These are phyloP conservation scores for Biscogniauxia marginata DNA, from an alignment of 2,329 filamentous ascomycete genomes.

Conservation along the genomic window DNA sequence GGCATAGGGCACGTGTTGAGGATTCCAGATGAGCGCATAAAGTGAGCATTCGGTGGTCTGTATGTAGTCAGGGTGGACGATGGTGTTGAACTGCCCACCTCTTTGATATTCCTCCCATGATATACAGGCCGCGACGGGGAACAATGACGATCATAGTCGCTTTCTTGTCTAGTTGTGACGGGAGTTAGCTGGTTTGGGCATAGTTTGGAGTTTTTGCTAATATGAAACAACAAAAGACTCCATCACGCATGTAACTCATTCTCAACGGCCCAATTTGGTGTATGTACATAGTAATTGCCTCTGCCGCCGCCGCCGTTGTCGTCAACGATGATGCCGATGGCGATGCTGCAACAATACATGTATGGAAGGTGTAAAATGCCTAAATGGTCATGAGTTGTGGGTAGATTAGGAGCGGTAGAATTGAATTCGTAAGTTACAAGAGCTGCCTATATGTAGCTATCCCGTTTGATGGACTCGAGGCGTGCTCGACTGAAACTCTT, in stretches of 20 bases:
- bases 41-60: background rate
- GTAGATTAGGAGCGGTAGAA: too few relatives aligned
- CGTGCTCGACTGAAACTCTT: too few relatives aligned
- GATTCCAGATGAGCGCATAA: background rate
- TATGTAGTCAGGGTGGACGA: background rate
- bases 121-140: background rate
- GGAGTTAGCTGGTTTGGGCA: constrained; percentile 24
- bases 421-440: too few relatives aligned
- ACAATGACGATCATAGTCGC: constrained; percentile 23
- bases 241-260: constrained; percentile 31
- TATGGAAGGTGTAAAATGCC: too few relatives aligned
- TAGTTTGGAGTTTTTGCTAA: constrained; percentile 25
- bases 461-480: too few relatives aligned
- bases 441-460: background rate
- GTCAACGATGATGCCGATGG: background rate
- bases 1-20: background rate
- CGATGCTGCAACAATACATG: too few relatives aligned
- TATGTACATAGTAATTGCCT: background rate
- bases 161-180: constrained; percentile 25
- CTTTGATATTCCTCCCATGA: background rate
- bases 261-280: constrained; percentile 4
- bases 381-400: too few relatives aligned
- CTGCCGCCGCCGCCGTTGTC: background rate
- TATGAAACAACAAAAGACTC: constrained; percentile 31
- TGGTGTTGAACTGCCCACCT: background rate